Evolutionary conservation across 2,329 filamentous ascomycete species (phyloP), one percentile per base, ranked within the genome.

Genomic region (Colletotrichum cordylinicola): DNA sequence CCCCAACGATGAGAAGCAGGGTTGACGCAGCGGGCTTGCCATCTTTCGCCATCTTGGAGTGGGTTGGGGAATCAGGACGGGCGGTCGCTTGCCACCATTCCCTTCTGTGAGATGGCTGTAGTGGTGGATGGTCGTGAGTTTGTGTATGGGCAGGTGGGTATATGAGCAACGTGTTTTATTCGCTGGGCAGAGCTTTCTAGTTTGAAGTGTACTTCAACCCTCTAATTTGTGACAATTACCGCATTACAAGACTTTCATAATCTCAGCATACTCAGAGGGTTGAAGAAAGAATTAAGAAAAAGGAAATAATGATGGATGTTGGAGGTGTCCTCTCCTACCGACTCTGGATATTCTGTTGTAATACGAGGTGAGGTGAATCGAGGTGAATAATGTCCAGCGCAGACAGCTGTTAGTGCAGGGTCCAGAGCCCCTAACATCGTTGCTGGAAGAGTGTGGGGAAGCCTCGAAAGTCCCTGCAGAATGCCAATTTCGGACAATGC

Each of bases 1-100:
- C 58, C 27, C 29, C 52, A 15, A 62, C 68, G n/a, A 72, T 77
- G 18, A 69, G 66, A 9, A 77, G 39, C 13, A 77, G 52, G 8
- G 66, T 75, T 12, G 72, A 61, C 18, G 67, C 72, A 4, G 72
- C 68, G 15, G 72, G 58, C 56, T 72, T 77, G 12, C 15, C 16
- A 33, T 43, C 27, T 58, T 10, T 13, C 15, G 58, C 15, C 70
- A 73, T 73, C 29, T 16, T 73, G 16, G 39, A 15, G 16, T 4
- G 6, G 15, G 13, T 31, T 16, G 21, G 18, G 6, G 8, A 27
- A 16, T 9, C 16, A 15, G 9, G 29, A 24, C 2, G 12, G 16
- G 5, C 33, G 12, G 6, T 52, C 18, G 43, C 62, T 48, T n/a
- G 27, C 29, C 18, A 13, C 35, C 39, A 68, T 39, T 29, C 52